A percentile compares a stretch with the other conserved stretches of the same genome.
phyloP scores from a whole-genome alignment of 495 filamentous ascomycete species.

The Annulohypoxylon nitens region DNA sequence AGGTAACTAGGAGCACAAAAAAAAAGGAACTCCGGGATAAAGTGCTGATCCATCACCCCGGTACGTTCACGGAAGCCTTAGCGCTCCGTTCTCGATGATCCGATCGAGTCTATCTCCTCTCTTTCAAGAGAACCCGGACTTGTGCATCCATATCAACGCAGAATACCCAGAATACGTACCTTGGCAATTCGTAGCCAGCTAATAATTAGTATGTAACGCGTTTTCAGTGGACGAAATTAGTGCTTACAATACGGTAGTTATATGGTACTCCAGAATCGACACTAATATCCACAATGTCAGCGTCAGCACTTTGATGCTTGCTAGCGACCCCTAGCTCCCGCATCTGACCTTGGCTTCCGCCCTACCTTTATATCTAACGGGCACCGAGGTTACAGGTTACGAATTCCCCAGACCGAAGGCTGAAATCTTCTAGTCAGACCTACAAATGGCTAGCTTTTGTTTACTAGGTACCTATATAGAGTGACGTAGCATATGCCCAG shows the following conservation, averaged over 20 bases:
- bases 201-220: neutral
- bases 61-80: conserved; percentile 26
- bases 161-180: neutral
- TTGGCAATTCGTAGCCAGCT: conserved; percentile 3
- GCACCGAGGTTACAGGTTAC: conserved; percentile 2
- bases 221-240: conserved; percentile 7
- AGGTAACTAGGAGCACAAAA: neutral
- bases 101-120: conserved; percentile 1
- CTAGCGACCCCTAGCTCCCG: conserved; percentile 31
- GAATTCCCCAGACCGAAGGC: conserved; percentile 25
- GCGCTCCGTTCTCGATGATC: conserved; percentile 16
- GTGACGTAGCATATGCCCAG: neutral
- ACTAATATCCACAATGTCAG: conserved; percentile 7
- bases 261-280: conserved; percentile 19
- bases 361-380: conserved; percentile 20
- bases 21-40: neutral
- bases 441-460: conserved; percentile 5
- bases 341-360: conserved; percentile 20
- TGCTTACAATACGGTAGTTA: conserved; percentile 19
- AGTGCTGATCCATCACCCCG: conserved; percentile 21
- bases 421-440: conserved; percentile 15
- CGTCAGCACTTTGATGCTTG: conserved; percentile 24
- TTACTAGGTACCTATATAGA: neutral
- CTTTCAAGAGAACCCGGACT: conserved; percentile 5
- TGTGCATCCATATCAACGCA: neutral